These are phyloP conservation scores for Durio zibethinus DNA, from an alignment of 345 rosid species.

Conservation along the genomic window DNA sequence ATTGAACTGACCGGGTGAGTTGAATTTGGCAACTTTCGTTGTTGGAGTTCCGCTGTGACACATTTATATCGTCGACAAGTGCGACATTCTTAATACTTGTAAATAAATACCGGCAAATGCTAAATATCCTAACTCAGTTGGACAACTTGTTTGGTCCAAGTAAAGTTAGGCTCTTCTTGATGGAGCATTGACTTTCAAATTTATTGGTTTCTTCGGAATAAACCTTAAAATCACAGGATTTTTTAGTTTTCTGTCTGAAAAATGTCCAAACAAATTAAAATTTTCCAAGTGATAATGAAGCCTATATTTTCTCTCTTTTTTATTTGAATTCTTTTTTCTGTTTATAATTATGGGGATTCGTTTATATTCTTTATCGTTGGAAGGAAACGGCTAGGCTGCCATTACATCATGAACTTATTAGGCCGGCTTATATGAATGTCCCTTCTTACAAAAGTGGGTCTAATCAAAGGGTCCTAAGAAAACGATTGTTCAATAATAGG, in stretches of 20 bases:
- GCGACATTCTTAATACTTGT: not conserved
- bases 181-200: not conserved
- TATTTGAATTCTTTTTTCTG: too few species aligned
- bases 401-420: too few species aligned
- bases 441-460: not conserved
- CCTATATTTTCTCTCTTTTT: too few species aligned
- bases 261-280: not conserved
- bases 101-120: not conserved
- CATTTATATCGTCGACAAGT: not conserved
- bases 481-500: not conserved
- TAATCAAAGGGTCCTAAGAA: not conserved
- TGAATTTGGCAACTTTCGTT: not conserved
- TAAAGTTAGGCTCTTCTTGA: not conserved
- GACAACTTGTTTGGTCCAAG: not conserved
- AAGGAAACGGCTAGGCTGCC: too few species aligned
- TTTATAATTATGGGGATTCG: too few species aligned
- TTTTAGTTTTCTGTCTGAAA: not conserved
- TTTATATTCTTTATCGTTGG: too few species aligned
- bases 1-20: not conserved
- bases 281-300: not conserved
- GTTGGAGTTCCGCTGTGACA: not conserved
- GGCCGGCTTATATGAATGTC: not conserved
- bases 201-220: not conserved
- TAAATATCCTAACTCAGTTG: not conserved
- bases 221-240: not conserved